A percentile compares a stretch with the other conserved stretches of the same genome.
These are phyloP conservation scores for Aspergillus indologenus DNA, from an alignment of 495 filamentous ascomycete species.

Conservation along the genomic window DNA sequence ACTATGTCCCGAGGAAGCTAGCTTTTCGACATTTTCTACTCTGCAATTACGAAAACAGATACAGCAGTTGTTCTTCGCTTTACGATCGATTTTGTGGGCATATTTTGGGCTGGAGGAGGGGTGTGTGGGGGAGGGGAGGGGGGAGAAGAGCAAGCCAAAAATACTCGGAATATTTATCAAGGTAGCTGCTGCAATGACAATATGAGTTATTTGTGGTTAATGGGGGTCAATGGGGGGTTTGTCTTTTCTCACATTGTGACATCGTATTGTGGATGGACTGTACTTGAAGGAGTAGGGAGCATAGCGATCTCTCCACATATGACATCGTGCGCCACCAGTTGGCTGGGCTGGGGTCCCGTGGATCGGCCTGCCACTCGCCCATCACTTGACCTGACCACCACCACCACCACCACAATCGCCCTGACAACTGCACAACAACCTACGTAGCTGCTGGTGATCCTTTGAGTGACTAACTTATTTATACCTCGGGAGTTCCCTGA, in stretches of 20 bases:
- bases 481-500: neutral
- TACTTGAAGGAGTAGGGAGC: too few species aligned
- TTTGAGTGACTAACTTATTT: neutral
- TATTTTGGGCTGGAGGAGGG: conserved; percentile 1
- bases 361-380: conserved; percentile 8
- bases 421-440: conserved; percentile 10
- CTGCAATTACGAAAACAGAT: conserved; percentile 5
- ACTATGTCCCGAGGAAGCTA: neutral
- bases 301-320: neutral
- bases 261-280: too few species aligned
- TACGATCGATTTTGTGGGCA: conserved; percentile 3
- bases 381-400: conserved; percentile 22
- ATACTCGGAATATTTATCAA: neutral
- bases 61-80: conserved; percentile 4
- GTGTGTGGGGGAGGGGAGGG: neutral
- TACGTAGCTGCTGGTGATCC: conserved; percentile 1
- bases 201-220: neutral
- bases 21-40: conserved; percentile 4
- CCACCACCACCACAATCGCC: conserved; percentile 12
- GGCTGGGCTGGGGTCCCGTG: conserved; percentile 13
- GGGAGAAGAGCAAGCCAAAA: neutral
- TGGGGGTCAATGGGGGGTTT: too few species aligned
- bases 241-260: too few species aligned
- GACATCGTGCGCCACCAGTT: neutral
- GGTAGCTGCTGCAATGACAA: neutral